These are phyloP conservation scores for Pythium insidiosum DNA, from an alignment of 352 stramenopile species.

Conservation along the genomic window DNA sequence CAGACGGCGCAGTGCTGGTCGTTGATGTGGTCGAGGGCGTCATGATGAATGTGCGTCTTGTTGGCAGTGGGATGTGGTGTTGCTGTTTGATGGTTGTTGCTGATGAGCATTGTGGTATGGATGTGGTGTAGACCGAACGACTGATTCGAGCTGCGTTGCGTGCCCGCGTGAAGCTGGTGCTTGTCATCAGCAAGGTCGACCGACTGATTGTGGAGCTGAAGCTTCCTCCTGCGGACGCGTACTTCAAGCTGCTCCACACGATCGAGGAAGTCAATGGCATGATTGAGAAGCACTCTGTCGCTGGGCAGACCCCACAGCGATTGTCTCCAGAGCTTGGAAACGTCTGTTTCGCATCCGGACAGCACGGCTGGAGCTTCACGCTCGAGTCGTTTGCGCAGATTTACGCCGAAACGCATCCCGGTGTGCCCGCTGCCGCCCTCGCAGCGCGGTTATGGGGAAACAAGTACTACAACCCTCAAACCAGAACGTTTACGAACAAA, in stretches of 20 bases:
- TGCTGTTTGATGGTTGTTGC: not conserved
- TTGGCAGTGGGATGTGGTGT: not conserved
- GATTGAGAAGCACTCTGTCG: constrained; percentile 61
- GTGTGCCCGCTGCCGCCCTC: constrained; percentile 81
- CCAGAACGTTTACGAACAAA: constrained; percentile 89
- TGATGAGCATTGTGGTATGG: constrained; percentile 1
- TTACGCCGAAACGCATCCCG: constrained; percentile 62
- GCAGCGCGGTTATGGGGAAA: constrained; percentile 95
- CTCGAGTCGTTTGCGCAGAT: constrained; percentile 92
- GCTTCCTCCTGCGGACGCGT: constrained; percentile 94
- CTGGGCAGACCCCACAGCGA: constrained; percentile 30
- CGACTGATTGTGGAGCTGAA: constrained; percentile 98
- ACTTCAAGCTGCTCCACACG: constrained; percentile 97
- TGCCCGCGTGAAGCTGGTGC: constrained; percentile 84
- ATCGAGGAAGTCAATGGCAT: constrained; percentile 97
- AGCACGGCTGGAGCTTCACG: constrained; percentile 97
- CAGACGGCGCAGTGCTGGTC: constrained; percentile 93
- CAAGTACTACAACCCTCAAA: constrained; percentile 93
- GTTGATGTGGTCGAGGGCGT: constrained; percentile 98
- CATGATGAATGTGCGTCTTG: constrained; percentile 91
- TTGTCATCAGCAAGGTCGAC: constrained; percentile 98
- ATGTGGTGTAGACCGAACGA: constrained; percentile 85
- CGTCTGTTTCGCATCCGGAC: constrained; percentile 94
- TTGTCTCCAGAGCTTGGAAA: constrained; percentile 94
- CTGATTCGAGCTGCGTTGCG: constrained; percentile 89